phyloP scores from a whole-genome alignment of 2,329 filamentous ascomycete species.

The Aaosphaeria pasadenensis region DNA sequence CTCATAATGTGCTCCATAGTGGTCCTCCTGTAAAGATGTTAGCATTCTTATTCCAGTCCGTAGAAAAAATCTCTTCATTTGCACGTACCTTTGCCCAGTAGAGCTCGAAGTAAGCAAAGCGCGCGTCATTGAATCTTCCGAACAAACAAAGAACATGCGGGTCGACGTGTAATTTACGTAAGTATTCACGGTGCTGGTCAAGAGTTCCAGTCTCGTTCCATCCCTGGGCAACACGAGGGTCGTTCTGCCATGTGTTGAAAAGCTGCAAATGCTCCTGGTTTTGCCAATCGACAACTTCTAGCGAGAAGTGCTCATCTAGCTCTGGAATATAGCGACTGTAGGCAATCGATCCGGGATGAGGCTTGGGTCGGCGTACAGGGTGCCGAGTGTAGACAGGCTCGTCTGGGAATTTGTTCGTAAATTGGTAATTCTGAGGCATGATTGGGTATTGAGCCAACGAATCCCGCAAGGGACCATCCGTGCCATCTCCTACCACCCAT shows the following conservation, averaged over 20 bases:
- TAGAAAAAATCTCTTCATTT: background rate
- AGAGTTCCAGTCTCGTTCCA: conserved; percentile 78
- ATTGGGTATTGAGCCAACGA: conserved; percentile 36
- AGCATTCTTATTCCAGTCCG: conserved; percentile 2
- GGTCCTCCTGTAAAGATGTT: conserved; percentile 49
- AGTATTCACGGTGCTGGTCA: conserved; percentile 71
- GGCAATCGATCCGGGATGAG: conserved; percentile 64
- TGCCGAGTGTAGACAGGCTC: conserved; percentile 61
- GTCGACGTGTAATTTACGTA: conserved; percentile 66
- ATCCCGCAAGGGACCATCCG: conserved; percentile 20
- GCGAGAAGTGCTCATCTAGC: conserved; percentile 71
- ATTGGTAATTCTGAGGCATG: conserved; percentile 42
- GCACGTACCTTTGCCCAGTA: conserved; percentile 67
- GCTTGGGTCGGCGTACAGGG: conserved; percentile 69
- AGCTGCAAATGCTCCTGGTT: conserved; percentile 63
- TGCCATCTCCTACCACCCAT: conserved; percentile 21
- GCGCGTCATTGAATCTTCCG: conserved; percentile 66
- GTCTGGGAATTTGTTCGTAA: conserved; percentile 48
- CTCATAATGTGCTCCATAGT: conserved; percentile 57
- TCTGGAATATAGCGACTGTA: conserved; percentile 80
- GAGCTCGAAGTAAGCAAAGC: conserved; percentile 76
- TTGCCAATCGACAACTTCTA: conserved; percentile 68
- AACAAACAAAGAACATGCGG: conserved; percentile 69
- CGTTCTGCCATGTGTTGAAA: conserved; percentile 81
- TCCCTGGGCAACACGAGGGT: conserved; percentile 73